Conservation (phyloP, 495 filamentous ascomycete genomes). For the Podospora australis region DNA sequence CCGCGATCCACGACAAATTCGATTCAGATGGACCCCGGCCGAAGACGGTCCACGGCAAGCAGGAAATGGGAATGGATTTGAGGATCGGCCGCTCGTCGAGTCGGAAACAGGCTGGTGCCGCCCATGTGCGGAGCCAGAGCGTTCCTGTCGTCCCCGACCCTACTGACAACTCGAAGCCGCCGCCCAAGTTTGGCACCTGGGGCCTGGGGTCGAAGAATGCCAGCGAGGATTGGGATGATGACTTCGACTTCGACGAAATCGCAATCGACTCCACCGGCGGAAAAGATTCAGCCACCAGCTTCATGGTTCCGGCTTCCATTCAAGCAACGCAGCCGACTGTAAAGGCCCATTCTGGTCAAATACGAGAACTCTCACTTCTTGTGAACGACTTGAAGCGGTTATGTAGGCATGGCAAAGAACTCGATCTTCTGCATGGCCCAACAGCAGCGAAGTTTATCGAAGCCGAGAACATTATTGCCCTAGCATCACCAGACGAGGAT, state of each 20-base stretch:
- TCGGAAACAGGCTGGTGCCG: slow-evolving; percentile 66
- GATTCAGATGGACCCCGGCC: slow-evolving; percentile 58
- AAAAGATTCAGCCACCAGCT: slow-evolving; percentile 39
- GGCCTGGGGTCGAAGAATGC: slow-evolving; percentile 74
- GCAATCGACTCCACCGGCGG: slow-evolving; percentile 28
- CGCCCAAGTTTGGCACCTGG: slow-evolving; percentile 85
- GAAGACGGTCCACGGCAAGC: slow-evolving; percentile 86
- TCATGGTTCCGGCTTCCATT: slow-evolving; percentile 73
- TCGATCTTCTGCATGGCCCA: slow-evolving; percentile 57
- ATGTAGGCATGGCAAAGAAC: slow-evolving; percentile 64
- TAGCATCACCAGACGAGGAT: slow-evolving; percentile 79
- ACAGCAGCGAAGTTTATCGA: slow-evolving; percentile 70
- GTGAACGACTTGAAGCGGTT: slow-evolving; percentile 63
- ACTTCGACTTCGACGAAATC: slow-evolving; percentile 65
- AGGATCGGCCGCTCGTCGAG: slow-evolving; percentile 67
- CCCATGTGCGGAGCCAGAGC: slow-evolving; percentile 89
- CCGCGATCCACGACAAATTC: slow-evolving; percentile 48
- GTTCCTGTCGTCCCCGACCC: slow-evolving; percentile 78
- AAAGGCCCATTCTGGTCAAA: slow-evolving; percentile 78
- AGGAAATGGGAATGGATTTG: slow-evolving; percentile 58
- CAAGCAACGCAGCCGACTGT: slow-evolving; percentile 79
- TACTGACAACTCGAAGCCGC: slow-evolving; percentile 46
- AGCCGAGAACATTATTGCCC: slow-evolving; percentile 78
- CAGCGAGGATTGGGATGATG: slow-evolving; percentile 81
- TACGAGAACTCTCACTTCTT: slow-evolving; percentile 74